Conservation (phyloP, 2,329 filamentous ascomycete genomes). For the Penicillium sp. region DNA sequence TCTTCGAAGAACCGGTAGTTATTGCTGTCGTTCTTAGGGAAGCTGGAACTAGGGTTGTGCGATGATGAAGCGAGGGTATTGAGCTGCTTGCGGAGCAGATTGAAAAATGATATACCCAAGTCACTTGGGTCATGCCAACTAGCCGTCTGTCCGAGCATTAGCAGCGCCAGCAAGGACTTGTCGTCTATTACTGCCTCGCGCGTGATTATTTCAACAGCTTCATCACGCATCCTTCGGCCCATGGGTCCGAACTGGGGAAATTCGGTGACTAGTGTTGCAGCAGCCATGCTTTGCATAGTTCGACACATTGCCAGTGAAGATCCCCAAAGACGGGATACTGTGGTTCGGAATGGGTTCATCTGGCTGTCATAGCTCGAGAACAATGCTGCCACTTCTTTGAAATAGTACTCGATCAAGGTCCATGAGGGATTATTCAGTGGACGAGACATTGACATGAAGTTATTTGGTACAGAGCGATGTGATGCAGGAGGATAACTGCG, state of each 20-base stretch:
- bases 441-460: conserved; percentile 38
- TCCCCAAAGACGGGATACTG: conserved; percentile 57
- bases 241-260: conserved; percentile 54
- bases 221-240: conserved; percentile 52
- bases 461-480: conserved; percentile 20
- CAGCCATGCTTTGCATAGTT: conserved; percentile 64
- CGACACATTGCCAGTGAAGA: conserved; percentile 59
- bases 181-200: conserved; percentile 50
- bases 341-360: conserved; percentile 60
- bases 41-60: conserved; percentile 1
- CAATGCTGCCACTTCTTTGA: conserved; percentile 59
- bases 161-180: conserved; percentile 55
- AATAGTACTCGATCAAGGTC: conserved; percentile 62
- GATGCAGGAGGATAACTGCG: conserved; percentile 32
- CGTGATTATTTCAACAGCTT: conserved; percentile 53
- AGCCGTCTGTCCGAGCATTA: conserved; percentile 59
- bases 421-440: conserved; percentile 51
- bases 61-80: conserved; percentile 37
- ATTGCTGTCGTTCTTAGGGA: conserved; percentile 30
- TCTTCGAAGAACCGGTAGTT: conserved; percentile 56
- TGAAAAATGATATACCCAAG: conserved; percentile 54
- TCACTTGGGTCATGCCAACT: conserved; percentile 59
- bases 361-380: conserved; percentile 65
- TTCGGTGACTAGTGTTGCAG: conserved; percentile 58
- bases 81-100: conserved; percentile 43